Conservation (phyloP, 2,329 filamentous ascomycete species). For the Colletotrichum sp. region DNA sequence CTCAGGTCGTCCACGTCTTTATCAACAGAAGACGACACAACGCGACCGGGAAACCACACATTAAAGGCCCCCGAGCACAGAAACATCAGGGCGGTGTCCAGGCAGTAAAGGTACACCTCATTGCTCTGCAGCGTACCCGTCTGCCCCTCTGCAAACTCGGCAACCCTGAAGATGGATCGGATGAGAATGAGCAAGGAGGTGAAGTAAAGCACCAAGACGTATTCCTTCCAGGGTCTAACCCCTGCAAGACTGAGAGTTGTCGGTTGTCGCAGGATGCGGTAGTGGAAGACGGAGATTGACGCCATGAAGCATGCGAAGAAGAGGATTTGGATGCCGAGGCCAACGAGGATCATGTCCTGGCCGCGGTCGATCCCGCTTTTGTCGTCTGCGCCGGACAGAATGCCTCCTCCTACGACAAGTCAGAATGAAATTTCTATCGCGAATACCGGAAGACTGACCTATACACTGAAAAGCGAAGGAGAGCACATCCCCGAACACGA, state of each 20-base stretch:
- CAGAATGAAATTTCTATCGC: fast-evolving
- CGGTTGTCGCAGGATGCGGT: neutral
- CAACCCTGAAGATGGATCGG: neutral
- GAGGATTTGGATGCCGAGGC: neutral
- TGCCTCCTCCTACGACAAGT: neutral
- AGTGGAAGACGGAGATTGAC: neutral
- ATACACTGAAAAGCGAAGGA: neutral
- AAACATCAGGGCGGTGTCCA: neutral
- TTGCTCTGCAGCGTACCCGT: neutral
- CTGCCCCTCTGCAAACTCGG: neutral
- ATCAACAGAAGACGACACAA: neutral
- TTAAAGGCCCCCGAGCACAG: neutral
- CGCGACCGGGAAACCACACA: neutral
- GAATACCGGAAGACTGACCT: neutral
- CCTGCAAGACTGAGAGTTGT: neutral
- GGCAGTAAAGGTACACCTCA: neutral
- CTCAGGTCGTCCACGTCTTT: neutral
- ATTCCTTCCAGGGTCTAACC: neutral
- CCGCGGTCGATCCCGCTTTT: neutral
- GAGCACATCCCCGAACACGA: neutral
- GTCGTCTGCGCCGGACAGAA: neutral
- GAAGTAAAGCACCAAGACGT: neutral
- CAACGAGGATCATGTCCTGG: neutral
- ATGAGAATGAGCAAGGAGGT: neutral
- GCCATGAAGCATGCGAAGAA: neutral